A percentile compares a stretch with the other conserved stretches of the same genome.
These are phyloP conservation scores for Eremothecium cymbalariae DNA, from an alignment of 1,139 yeast species.

Conservation along the genomic window DNA sequence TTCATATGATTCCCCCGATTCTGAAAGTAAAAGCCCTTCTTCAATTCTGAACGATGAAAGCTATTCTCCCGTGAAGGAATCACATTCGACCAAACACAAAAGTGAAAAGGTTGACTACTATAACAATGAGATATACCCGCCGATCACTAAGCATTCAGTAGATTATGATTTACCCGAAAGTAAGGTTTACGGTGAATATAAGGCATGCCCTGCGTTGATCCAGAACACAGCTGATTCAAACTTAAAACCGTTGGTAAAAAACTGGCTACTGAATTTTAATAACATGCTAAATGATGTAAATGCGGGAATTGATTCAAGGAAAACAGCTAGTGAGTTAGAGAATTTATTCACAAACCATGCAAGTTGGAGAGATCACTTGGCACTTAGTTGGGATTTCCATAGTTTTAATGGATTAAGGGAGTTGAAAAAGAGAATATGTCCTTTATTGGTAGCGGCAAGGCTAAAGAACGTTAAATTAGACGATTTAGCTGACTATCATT, in stretches of 20 bases:
- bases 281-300: conserved; percentile 13
- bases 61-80: no score
- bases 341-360: conserved; percentile 28
- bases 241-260: conserved; percentile 22
- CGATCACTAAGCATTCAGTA: conserved; percentile 25
- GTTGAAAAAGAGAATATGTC: conserved; percentile 19
- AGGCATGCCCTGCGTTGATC: conserved; percentile 27
- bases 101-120: conserved; percentile 8
- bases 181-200: conserved; percentile 28
- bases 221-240: conserved; percentile 18
- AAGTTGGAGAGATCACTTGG: conserved; percentile 36
- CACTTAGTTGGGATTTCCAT: conserved; percentile 32
- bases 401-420: conserved; percentile 31
- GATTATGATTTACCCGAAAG: conserved; percentile 30
- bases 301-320: conserved; percentile 10
- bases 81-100: no score
- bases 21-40: no score
- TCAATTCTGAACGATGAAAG: no score
- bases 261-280: conserved; percentile 32
- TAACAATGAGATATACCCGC: conserved; percentile 27
- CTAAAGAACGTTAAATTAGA: conserved; percentile 29
- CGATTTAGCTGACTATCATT: conserved; percentile 28
- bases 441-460: conserved; percentile 18
- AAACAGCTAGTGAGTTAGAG: conserved; percentile 13
- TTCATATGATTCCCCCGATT: no score